These are phyloP conservation scores for Hanseniaspora meyeri DNA, from an alignment of 805 yeast genomes.

Conservation along the genomic window DNA sequence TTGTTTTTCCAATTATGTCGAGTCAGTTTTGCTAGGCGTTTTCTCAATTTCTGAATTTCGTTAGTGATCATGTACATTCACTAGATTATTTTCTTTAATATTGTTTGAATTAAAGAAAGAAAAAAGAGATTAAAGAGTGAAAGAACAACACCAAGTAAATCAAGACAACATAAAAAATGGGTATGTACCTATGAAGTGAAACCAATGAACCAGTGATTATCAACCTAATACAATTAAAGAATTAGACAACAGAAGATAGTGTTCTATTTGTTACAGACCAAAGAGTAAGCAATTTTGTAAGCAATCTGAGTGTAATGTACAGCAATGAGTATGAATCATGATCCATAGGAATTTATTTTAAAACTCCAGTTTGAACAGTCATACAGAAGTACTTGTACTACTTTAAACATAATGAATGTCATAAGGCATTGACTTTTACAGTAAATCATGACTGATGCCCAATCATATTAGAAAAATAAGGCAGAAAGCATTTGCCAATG, in stretches of 20 bases:
- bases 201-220: background rate
- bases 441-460: no score
- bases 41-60: background rate
- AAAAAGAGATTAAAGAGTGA: background rate
- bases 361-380: no score
- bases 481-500: no score
- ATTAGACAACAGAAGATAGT: background rate
- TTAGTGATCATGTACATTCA: background rate
- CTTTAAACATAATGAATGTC: no score
- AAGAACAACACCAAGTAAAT: slow-evolving; percentile 6
- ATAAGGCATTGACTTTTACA: no score
- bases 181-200: background rate
- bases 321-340: background rate
- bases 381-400: no score
- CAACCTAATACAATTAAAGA: background rate
- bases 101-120: background rate
- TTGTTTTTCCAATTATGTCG: background rate
- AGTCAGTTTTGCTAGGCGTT: background rate
- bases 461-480: no score
- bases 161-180: slow-evolving; percentile 8
- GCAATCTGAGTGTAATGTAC: background rate
- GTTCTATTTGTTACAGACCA: background rate
- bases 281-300: background rate
- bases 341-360: no score
- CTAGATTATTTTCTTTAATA: background rate